phyloP scores from a whole-genome alignment of 257 asterid species.

The Nicotiana undulata region DNA sequence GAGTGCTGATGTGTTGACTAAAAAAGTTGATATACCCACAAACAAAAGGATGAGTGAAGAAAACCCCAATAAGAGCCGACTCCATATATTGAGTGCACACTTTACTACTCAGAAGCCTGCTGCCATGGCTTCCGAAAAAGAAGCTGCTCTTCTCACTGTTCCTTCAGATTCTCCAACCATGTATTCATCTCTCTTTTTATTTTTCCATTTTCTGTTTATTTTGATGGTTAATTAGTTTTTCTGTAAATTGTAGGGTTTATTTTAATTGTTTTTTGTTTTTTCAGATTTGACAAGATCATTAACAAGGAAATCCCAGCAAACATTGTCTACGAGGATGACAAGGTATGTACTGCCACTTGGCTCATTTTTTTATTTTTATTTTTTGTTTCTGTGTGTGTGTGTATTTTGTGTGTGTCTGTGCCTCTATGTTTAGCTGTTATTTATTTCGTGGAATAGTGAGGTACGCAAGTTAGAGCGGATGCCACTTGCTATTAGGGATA shows the following conservation, averaged over 20 bases:
- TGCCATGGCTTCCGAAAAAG: slow-evolving; percentile 86
- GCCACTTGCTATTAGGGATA: too few species aligned
- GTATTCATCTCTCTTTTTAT: slow-evolving; percentile 20
- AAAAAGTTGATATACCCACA: background rate
- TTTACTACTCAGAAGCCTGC: slow-evolving; percentile 19
- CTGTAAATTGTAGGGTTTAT: background rate
- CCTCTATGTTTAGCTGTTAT: background rate
- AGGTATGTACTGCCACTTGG: slow-evolving; percentile 32
- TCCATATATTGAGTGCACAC: slow-evolving; percentile 34
- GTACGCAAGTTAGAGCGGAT: background rate
- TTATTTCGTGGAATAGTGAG: background rate
- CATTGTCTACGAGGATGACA: slow-evolving; percentile 81
- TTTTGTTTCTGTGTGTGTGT: background rate
- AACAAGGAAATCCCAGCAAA: slow-evolving; percentile 72
- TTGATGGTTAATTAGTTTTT: slow-evolving; percentile 6
- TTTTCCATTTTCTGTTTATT: background rate
- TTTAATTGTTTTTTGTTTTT: background rate
- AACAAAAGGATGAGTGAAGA: background rate
- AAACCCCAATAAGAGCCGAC: slow-evolving; percentile 28
- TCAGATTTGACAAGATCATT: slow-evolving; percentile 92
- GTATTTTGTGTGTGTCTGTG: background rate
- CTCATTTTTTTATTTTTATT: background rate
- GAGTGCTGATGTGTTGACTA: background rate
- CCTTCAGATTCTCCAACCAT: slow-evolving; percentile 78
- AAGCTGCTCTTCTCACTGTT: slow-evolving; percentile 72